Evolutionary conservation across 2,329 filamentous ascomycete species (phyloP).

Genomic region (Cordyceps fumosorosea): DNA sequence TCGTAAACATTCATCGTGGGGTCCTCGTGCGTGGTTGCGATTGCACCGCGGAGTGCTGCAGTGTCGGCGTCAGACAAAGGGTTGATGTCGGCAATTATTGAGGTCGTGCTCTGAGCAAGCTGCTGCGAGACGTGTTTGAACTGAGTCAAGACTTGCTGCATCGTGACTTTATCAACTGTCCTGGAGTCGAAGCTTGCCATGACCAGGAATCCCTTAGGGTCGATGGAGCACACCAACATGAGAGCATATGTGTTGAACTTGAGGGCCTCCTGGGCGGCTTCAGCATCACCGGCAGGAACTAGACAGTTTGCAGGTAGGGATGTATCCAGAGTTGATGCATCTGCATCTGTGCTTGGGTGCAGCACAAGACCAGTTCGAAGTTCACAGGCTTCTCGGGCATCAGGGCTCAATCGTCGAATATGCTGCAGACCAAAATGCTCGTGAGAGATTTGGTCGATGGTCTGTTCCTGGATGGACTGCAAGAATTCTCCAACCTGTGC

Average conservation of each 20-base stretch:
- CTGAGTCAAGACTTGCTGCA: conserved; percentile 46
- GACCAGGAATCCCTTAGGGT: conserved; percentile 47
- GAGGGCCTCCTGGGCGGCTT: conserved; percentile 53
- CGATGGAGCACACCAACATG: conserved; percentile 58
- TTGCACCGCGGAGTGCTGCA: conserved; percentile 24
- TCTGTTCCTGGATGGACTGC: conserved; percentile 48
- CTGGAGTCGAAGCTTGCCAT: conserved; percentile 61
- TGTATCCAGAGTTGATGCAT: conserved; percentile 19
- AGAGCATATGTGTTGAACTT: conserved; percentile 55
- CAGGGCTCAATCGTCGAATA: conserved; percentile 49
- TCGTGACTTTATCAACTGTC: conserved; percentile 43
- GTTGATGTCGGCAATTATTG: conserved; percentile 27
- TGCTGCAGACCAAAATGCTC: conserved; percentile 57
- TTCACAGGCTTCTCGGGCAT: conserved; percentile 49
- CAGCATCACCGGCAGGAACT: conserved; percentile 47
- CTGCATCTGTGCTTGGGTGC: conserved; percentile 36
- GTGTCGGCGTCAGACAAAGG: conserved; percentile 29
- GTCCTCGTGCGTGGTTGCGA: conserved; percentile 14
- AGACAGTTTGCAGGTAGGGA: conserved; percentile 43
- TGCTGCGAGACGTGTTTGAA: conserved; percentile 44
- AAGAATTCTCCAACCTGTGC: conserved; percentile 45
- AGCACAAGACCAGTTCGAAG: conserved; percentile 49
- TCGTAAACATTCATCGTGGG: conserved; percentile 20
- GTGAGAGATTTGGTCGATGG: conserved; percentile 52
- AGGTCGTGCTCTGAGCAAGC: conserved; percentile 35